Evolutionary conservation across 139 green algal species (phyloP), one percentile per base, ranked within the genome.

Genomic region (Mesostigma viride): DNA sequence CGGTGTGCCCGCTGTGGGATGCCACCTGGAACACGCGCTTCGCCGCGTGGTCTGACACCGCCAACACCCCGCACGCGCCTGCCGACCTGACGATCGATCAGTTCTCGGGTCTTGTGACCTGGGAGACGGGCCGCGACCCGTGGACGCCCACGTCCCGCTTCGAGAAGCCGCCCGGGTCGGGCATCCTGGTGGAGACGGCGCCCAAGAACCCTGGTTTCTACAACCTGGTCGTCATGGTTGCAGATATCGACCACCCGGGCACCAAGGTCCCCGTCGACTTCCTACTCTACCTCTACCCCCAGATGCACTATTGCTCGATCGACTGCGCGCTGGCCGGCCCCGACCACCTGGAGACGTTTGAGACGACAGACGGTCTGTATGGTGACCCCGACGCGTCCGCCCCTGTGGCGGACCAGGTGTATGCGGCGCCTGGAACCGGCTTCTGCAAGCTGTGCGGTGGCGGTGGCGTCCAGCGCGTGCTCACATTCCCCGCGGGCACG

Each of bases 271-370:
- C 68, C 32, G 4, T 75, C 14, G 68, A 75, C 59, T 75, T 75
- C 68, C 45, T 75, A 27, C 31, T 75, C 35, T 75, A 70, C 46
- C 68, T 75, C 2, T 75, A 75, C 58, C 68, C 68, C 31, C 5
- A 35, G 3, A 68, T 68, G 68, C 59, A 68, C 68, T 64, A 64
- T 24, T 75, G 68, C 61, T 69, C 59, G 3, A 30, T n/a, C 3
- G 35, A 70, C 61, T 75, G 68, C 59, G 14, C 14, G 40, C 28
- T 31, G 62, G 31, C 46, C 31, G 20, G 5, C 40, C 6, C 8
- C 31, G 35, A 17, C 31, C 57, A 30, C 28, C 26, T 70, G 45
- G 20, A 60, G 46, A 70, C 64, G 44, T 61, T 70, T 35, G 45
- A 62, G 45, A 30, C 44, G n/a, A 62, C 31, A n/a, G 36, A 70